These are phyloP conservation scores for Hypoxylon perforatum DNA, from an alignment of 495 filamentous ascomycete species.

Conservation along the genomic window DNA sequence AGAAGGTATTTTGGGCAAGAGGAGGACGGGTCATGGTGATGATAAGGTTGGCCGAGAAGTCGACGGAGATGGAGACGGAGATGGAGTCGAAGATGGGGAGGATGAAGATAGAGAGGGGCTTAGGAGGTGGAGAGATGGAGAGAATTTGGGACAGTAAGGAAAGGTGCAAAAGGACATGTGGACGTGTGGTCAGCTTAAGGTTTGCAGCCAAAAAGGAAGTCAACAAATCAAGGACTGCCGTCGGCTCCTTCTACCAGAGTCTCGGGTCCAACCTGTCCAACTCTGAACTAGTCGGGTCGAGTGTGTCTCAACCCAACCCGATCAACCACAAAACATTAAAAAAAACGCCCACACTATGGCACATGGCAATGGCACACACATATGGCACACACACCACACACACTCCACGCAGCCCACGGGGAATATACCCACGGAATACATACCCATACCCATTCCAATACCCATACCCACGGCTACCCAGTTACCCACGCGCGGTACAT, in stretches of 20 bases:
- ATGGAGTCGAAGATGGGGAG: slow-evolving; percentile 2
- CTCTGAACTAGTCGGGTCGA: slow-evolving; percentile 33
- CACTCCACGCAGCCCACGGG: too few species aligned
- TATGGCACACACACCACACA: too few species aligned
- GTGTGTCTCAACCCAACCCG: slow-evolving; percentile 39
- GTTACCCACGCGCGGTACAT: slow-evolving; percentile 37
- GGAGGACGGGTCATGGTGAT: not conserved
- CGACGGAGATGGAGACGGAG: not conserved
- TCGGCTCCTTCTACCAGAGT: slow-evolving; percentile 43
- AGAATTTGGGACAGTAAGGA: slow-evolving; percentile 31
- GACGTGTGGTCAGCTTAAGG: slow-evolving; percentile 48
- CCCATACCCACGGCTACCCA: not conserved
- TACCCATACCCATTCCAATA: too few species aligned
- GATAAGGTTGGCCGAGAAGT: not conserved
- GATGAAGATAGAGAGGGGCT: slow-evolving; percentile 30
- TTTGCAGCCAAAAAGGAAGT: slow-evolving; percentile 44
- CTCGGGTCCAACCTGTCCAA: slow-evolving; percentile 30
- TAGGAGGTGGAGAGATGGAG: slow-evolving; percentile 25
- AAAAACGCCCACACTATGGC: too few species aligned
- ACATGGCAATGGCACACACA: too few species aligned
- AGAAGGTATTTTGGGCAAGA: too few species aligned
- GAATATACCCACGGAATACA: too few species aligned
- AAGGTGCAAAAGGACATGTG: slow-evolving; percentile 2
- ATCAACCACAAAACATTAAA: too few species aligned
- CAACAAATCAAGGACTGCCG: slow-evolving; percentile 47